Evolutionary conservation across 768 basidiomycete species (phyloP).

Genomic region (Mycena haematopus): DNA sequence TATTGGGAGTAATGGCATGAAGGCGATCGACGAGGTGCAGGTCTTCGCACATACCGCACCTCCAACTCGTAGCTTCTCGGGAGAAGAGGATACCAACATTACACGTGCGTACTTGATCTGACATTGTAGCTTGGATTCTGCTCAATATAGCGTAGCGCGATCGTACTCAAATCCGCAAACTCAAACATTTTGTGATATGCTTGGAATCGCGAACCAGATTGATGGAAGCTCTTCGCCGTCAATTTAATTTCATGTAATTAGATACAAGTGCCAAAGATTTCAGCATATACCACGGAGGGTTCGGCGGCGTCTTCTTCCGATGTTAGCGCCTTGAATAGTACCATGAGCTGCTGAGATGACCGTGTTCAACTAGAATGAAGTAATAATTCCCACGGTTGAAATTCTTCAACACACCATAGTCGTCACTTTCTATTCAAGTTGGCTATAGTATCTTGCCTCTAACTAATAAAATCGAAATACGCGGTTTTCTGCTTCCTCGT

Average conservation of each 20-base stretch:
- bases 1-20: conserved; percentile 46
- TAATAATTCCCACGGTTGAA: too few species aligned
- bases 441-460: too few species aligned
- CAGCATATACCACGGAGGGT: too few species aligned
- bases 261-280: too few species aligned
- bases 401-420: too few species aligned
- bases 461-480: too few species aligned
- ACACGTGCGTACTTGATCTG: conserved; percentile 42
- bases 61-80: conserved; percentile 65
- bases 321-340: too few species aligned
- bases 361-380: too few species aligned
- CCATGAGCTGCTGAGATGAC: too few species aligned
- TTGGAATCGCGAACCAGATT: conserved; percentile 78
- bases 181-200: conserved; percentile 79
- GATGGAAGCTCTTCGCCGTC: background rate
- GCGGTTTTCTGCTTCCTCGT: too few species aligned
- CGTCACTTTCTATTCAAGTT: too few species aligned
- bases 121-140: conserved; percentile 39
- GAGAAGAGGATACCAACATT: conserved; percentile 40
- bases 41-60: conserved; percentile 52
- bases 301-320: too few species aligned
- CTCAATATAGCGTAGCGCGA: conserved; percentile 52
- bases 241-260: background rate
- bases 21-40: conserved; percentile 63
- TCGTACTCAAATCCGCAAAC: conserved; percentile 92